phyloP scores from a whole-genome alignment of 2,329 filamentous ascomycete genomes.

The Claviceps fusiformis region DNA sequence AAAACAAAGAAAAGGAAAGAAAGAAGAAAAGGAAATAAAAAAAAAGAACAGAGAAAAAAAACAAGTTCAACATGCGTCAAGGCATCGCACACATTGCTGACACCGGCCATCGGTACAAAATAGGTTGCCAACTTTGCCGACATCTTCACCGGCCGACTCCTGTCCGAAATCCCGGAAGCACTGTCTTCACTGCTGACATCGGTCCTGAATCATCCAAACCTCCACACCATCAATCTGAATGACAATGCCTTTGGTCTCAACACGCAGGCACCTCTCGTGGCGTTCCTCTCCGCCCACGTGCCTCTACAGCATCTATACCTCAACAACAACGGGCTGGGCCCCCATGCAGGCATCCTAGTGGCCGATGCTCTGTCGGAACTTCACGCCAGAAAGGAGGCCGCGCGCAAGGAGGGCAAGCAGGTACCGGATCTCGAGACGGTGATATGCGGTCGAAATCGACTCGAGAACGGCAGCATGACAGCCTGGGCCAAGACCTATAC shows the following conservation, averaged over 20 bases:
- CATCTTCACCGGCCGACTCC: slow-evolving; percentile 89
- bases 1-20: not conserved
- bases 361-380: slow-evolving; percentile 77
- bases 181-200: slow-evolving; percentile 75
- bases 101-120: not conserved
- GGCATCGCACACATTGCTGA: not conserved
- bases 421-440: slow-evolving; percentile 88
- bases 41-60: not conserved
- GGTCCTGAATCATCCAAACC: slow-evolving; percentile 70
- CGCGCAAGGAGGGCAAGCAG: slow-evolving; percentile 54
- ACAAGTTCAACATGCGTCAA: not conserved
- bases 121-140: slow-evolving; percentile 82
- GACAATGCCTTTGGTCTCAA: slow-evolving; percentile 98
- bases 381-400: slow-evolving; percentile 70
- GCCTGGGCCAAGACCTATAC: slow-evolving; percentile 85
- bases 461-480: slow-evolving; percentile 92
- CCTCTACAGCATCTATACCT: slow-evolving; percentile 89
- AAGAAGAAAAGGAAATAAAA: not conserved
- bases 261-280: slow-evolving; percentile 81
- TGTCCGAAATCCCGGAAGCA: slow-evolving; percentile 86
- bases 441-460: slow-evolving; percentile 86
- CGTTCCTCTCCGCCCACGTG: slow-evolving; percentile 77
- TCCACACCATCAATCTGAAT: slow-evolving; percentile 88
- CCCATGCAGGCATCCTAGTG: slow-evolving; percentile 76
- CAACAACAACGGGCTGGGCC: slow-evolving; percentile 96